A percentile compares a stretch with the other conserved stretches of the same genome.
Conservation (phyloP, 352 stramenopile species). For the Phytophthora sojae region DNA sequence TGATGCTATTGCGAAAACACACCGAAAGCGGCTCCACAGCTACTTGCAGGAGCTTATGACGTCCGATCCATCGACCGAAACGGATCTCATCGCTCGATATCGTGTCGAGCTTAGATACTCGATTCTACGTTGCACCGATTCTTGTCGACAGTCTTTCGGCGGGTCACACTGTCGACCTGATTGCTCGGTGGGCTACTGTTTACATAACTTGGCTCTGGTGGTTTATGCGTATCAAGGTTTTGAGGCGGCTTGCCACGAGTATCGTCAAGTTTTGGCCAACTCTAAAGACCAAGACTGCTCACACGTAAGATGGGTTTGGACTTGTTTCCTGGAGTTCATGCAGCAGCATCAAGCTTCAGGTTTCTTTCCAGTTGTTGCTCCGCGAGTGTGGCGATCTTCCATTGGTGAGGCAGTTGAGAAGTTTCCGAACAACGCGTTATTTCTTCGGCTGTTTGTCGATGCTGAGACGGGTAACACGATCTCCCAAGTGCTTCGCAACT, state of each 20-base stretch:
- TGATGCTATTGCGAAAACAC: conserved; percentile 44
- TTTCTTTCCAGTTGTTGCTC: conserved; percentile 48
- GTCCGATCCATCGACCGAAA: conserved; percentile 22
- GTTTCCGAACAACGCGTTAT: conserved; percentile 56
- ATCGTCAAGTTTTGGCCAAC: conserved; percentile 31
- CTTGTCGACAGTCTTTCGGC: conserved; percentile 3
- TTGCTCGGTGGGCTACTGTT: conserved; percentile 54
- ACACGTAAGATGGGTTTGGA: conserved; percentile 42
- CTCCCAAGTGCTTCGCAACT: conserved; percentile 71
- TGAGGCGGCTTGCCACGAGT: conserved; percentile 57
- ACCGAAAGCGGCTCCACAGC: conserved; percentile 19
- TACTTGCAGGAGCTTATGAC: conserved; percentile 36
- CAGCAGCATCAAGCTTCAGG: conserved; percentile 56
- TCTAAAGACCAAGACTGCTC: conserved; percentile 27
- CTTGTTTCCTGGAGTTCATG: conserved; percentile 64
- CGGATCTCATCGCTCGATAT: conserved; percentile 48
- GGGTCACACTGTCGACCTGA: not conserved
- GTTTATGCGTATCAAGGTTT: conserved; percentile 65
- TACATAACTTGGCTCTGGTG: conserved; percentile 70
- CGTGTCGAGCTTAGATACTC: conserved; percentile 53
- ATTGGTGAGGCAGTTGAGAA: conserved; percentile 46
- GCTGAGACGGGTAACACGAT: conserved; percentile 75
- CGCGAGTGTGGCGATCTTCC: conserved; percentile 58
- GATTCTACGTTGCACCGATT: conserved; percentile 35
- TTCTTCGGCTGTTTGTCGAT: conserved; percentile 80